A percentile compares a stretch with the other conserved stretches of the same genome.
phyloP scores from a whole-genome alignment of 495 filamentous ascomycete genomes.

The Trichoderma erinaceum region DNA sequence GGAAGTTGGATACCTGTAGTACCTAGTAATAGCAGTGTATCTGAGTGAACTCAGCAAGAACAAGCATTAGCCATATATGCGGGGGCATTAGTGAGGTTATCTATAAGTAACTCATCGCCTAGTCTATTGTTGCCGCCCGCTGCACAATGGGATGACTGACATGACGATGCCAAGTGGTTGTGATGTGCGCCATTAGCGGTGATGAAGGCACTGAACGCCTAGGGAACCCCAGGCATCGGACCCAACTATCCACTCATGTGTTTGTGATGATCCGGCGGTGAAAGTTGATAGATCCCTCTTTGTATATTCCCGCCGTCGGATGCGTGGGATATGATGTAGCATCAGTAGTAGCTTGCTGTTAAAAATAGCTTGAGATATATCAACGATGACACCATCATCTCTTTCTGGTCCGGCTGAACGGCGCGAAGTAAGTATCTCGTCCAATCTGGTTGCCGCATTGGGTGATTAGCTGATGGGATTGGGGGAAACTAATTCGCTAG shows the following conservation, averaged over 20 bases:
- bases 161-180: not conserved
- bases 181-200: constrained; percentile 2
- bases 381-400: constrained; percentile 9
- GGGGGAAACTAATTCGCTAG: constrained; percentile 9
- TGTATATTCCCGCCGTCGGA: not conserved
- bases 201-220: not conserved
- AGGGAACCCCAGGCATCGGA: constrained; percentile 6
- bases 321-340: not conserved
- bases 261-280: constrained; percentile 6
- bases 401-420: not conserved
- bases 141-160: constrained; percentile 2
- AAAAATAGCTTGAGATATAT: constrained; percentile 3
- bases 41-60: not conserved
- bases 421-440: not conserved
- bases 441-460: not conserved
- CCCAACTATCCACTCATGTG: not conserved
- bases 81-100: not conserved
- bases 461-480: not conserved
- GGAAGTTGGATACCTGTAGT: not conserved
- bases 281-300: not conserved
- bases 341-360: not conserved
- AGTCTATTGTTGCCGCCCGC: not conserved
- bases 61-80: not conserved
- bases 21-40: too few relatives aligned
- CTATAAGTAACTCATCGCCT: not conserved